Evolutionary conservation across 345 rosid genomes (phyloP), one percentile per base, ranked within the genome.

Genomic region (Erodium maritimum): DNA sequence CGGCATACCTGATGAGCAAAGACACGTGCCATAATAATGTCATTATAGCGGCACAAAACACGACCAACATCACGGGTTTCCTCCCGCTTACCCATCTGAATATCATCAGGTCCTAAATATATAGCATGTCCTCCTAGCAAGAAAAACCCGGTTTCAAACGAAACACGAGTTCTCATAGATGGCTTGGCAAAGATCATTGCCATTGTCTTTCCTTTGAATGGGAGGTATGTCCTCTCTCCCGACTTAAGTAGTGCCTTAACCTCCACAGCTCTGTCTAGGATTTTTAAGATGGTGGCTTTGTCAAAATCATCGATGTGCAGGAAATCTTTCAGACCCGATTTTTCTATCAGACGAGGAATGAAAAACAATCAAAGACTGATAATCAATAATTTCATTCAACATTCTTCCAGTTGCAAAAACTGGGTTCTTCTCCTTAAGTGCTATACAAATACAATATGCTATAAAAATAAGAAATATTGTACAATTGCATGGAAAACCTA

Each of bases 1-100:
- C 86, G 64, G 80, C 95, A 61, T 85, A 89, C 96, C 99, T 89
- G 91, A 87, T 87, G 97, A 78, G 87, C 91, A 77, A 93, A 93
- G 6, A 93, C 88, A 17, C 96, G 94, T 0, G 99, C 97, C 97
- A 87, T 87, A 57, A 93, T 77, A 59, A 93, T 83, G 63, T 93
- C 96, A 74, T 93, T 93, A 64, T 93, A 93, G 69, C 94, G 69
- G 45, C 75, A 82, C 19, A 93, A 70, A 67, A 93, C 96, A 67
- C 96, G 99, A 63, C 96, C 95, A 57, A 89, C 91, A 60, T 93
- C 96, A 8, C 90, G 91, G 55, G 99, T 89, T 67, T 89, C 96
- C 74, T 93, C 99, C 2, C 95, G 78, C 69, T 82, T 87, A 37
- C 99, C 99, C 96, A 87, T 93, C 84, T 89, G 95, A 53, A 93